These are phyloP conservation scores for Albizia julibrissin DNA, from an alignment of 306 rosid genomes.

Conservation along the genomic window DNA sequence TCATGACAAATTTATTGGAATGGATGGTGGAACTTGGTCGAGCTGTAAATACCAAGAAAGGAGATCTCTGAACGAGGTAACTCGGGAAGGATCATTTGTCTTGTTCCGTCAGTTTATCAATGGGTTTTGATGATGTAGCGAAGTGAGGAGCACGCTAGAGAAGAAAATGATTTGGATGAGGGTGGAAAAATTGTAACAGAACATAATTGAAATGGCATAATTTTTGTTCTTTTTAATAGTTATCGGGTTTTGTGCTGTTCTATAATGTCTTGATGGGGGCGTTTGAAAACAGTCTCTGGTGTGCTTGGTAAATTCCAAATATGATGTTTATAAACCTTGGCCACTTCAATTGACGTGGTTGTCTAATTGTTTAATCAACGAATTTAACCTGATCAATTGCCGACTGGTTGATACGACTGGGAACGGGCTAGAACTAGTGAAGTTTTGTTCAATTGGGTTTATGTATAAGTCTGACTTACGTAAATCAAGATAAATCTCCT, in stretches of 20 bases:
- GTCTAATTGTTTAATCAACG: neutral
- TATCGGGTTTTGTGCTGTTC: slow-evolving; percentile 7
- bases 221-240: slow-evolving; percentile 12
- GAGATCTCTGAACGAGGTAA: slow-evolving; percentile 38
- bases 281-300: neutral
- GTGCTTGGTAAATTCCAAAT: neutral
- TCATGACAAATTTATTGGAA: slow-evolving; percentile 17
- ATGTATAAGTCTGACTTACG: too few species aligned
- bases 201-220: neutral
- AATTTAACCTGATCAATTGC: neutral
- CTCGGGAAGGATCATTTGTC: slow-evolving; percentile 33
- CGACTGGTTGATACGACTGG: neutral
- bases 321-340: neutral
- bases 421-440: neutral
- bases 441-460: too few species aligned
- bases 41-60: slow-evolving; percentile 48
- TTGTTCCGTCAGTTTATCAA: slow-evolving; percentile 23
- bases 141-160: slow-evolving; percentile 13
- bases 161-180: slow-evolving; percentile 14
- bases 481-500: too few species aligned
- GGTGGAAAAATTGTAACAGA: neutral
- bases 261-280: neutral
- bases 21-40: slow-evolving; percentile 26
- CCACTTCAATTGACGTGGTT: neutral
- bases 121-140: slow-evolving; percentile 40